phyloP scores from a whole-genome alignment of 2,329 filamentous ascomycete genomes.

The Aspergillus puulaauensis region DNA sequence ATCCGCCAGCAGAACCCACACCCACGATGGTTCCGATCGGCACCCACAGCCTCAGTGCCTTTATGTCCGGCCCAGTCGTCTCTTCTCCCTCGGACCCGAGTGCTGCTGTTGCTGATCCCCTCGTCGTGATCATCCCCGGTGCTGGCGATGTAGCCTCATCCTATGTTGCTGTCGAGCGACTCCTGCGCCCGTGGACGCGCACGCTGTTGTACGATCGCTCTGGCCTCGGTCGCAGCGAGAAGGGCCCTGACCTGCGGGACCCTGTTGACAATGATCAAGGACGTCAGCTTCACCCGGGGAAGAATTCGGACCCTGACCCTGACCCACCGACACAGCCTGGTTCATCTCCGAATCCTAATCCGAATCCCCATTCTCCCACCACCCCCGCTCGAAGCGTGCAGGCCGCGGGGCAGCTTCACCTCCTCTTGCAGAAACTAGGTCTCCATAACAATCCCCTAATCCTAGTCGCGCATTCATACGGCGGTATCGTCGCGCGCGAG shows the following conservation, averaged over 20 bases:
- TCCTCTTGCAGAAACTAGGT: too few relatives aligned
- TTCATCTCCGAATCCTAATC: neutral
- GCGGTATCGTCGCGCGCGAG: conserved; percentile 40
- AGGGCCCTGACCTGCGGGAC: neutral
- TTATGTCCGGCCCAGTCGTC: conserved; percentile 25
- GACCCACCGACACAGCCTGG: conserved; percentile 1
- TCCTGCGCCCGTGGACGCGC: conserved; percentile 27
- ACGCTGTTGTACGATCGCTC: conserved; percentile 40
- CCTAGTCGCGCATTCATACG: conserved; percentile 42
- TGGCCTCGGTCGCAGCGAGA: conserved; percentile 38
- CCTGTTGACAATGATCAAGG: too few relatives aligned
- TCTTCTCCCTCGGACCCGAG: neutral
- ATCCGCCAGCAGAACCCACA: neutral
- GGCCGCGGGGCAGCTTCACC: conserved; percentile 22
- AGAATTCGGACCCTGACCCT: too few relatives aligned
- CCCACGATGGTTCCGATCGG: conserved; percentile 29
- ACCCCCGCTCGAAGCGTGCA: neutral
- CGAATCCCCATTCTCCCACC: neutral
- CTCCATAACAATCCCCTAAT: conserved; percentile 15
- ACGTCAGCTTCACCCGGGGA: too few relatives aligned
- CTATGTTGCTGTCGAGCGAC: conserved; percentile 33
- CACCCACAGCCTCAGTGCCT: conserved; percentile 32
- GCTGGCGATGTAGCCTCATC: conserved; percentile 36
- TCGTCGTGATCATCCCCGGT: conserved; percentile 36
- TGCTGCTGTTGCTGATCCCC: conserved; percentile 18